Base-by-base conservation (phyloP, 345 rosid species). In the Brassica carinata region DNA sequence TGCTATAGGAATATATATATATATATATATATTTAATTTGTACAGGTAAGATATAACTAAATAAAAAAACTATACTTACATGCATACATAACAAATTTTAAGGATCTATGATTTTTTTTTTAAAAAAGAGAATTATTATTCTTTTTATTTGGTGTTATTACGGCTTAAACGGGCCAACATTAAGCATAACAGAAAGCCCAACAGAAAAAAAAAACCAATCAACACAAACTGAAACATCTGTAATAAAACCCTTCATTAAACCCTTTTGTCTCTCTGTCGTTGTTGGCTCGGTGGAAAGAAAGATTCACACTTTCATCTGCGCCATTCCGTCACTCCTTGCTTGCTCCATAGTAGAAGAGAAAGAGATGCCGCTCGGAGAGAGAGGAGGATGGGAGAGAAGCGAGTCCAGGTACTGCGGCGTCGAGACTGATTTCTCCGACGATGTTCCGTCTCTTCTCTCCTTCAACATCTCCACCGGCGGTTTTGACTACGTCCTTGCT, bases 331-430 rank as follows among this genome's bases (percentile, higher is more conserved):
- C 68, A 38, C 36, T 65, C 40, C 26, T 58, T 38, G 36, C 53
- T 51, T 64, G 53, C 68, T 81, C 77, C 1, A 1, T 5, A 58
- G 53, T 48, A 73, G 75, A 33, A 68, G 73, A 23, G 26, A 23
- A 61, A 33, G 61, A 77, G 72, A 96, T 96, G 98, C 95, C 95
- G 81, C 88, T 96, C 18, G 99, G 97, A 29, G 92, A 90, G 61
- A 89, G 92, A 82, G 86, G 74, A 51, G 92, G 89, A 51, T 89
- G 94, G 88, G 97, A 93, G 73, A 89, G 88, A 77, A 84, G 94
- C 73, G 97, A 92, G 81, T 92, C 97, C 9, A 91, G 94, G 29
- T 96, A 92, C 91, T 94, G 98, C 51, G 98, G 99, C 7, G 91
- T 92, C 14, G 97, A 96, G 84, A 85, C 94, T 2, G 97, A 92